Evolutionary conservation across 768 basidiomycete species (phyloP), one percentile per base, ranked within the genome.

Genomic region (Mycena rosella): DNA sequence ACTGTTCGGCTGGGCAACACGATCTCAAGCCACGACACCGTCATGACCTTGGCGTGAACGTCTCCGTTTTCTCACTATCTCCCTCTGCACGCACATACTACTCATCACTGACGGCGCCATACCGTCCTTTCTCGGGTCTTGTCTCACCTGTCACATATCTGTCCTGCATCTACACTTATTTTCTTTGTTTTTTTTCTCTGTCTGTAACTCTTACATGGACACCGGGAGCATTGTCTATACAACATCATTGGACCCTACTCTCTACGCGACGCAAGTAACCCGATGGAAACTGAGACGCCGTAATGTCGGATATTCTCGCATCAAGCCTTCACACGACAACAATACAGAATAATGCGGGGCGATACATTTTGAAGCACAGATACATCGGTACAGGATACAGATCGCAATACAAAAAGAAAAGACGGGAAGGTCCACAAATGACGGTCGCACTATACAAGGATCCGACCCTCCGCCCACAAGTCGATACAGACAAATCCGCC

Each of bases 1-100:
- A 75, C 82, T 94, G 40, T 94, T 94, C 79, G 87, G 86, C 72
- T 93, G 93, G 93, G 88, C 92, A 54, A 89, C 88, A 64, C 86
- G 90, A 67, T 89, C 89, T 63, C 84, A 84, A 71, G 72, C 83
- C 63, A 45, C 62, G 20, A 67, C 70, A 29, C 65, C 77, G 76
- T 71, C 71, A 66, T 63, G 49, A 67, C 77, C 55, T 30, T 40
- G 5, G 27, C 45, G 17, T 40, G 13, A 2, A 15, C 20, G 71
- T 78, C 49, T 75, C 76, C 61, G 78, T 74, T 76, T 74, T 63
- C 44, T 29, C 49, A 67, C 63, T 48, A 66, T 69, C 32, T 68
- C 69, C 63, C 66, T 69, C 65, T 68, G 62, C 69, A 63, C 29
- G 40, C 62, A 70, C 64, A 48, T 65, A 61, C 48, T 67, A 63